Percentiles rank a stretch among this genome's conserved stretches.
These are phyloP conservation scores for Fragilaria radians DNA, from an alignment of 108 stramenopile species.

Conservation along the genomic window DNA sequence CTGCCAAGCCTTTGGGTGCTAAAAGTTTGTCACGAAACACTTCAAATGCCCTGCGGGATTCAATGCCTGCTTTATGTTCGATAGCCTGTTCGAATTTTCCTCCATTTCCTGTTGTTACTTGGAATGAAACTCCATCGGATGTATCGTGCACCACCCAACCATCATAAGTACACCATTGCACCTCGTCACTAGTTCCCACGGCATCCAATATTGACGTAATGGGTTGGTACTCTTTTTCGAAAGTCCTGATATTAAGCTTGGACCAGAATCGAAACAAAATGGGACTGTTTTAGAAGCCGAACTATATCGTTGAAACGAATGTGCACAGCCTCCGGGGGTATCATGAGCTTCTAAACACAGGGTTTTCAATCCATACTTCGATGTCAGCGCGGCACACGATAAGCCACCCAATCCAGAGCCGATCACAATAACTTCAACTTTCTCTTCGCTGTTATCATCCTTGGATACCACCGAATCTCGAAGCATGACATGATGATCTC, in stretches of 20 bases:
- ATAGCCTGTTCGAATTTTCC: constrained; percentile 45
- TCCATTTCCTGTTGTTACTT: constrained; percentile 47
- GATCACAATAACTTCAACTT: constrained; percentile 72
- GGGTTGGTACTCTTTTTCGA: constrained; percentile 63
- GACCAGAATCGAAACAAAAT: constrained; percentile 64
- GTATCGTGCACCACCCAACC: constrained; percentile 70
- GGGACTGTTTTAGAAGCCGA: constrained; percentile 28
- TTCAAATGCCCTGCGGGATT: constrained; percentile 35
- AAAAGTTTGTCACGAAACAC: constrained; percentile 41
- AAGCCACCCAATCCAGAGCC: constrained; percentile 84
- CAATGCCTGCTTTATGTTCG: constrained; percentile 46
- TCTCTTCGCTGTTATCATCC: constrained; percentile 22
- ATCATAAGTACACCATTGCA: constrained; percentile 45
- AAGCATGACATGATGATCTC: background rate
- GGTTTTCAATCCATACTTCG: constrained; percentile 67
- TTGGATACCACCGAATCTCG: too few species aligned
- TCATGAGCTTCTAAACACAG: constrained; percentile 83
- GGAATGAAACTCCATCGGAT: constrained; percentile 45
- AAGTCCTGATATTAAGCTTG: constrained; percentile 54
- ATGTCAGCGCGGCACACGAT: constrained; percentile 60
- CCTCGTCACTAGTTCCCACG: constrained; percentile 43
- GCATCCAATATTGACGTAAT: constrained; percentile 77
- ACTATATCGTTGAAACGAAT: constrained; percentile 59
- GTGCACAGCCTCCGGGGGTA: constrained; percentile 73
- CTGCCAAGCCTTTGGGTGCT: constrained; percentile 33